Conservation (phyloP, 2,329 filamentous ascomycete species). For the Botryosphaeria agaves region DNA sequence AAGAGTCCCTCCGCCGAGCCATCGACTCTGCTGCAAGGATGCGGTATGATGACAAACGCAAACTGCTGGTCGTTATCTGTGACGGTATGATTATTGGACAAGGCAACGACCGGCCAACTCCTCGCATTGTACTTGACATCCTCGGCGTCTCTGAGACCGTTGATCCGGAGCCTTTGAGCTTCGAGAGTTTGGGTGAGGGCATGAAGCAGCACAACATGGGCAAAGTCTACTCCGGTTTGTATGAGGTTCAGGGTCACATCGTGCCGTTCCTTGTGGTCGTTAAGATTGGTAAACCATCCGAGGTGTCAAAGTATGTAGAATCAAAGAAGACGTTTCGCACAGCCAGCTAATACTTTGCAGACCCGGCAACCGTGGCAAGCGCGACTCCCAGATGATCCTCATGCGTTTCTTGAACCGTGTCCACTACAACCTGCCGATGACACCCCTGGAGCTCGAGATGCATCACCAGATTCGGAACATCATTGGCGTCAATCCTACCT, state of each 20-base stretch:
- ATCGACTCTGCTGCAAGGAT: conserved; percentile 92
- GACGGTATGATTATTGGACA: conserved; percentile 99
- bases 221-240: conserved; percentile 93
- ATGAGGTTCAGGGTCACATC: conserved; percentile 95
- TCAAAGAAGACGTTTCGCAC: conserved; percentile 8
- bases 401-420: conserved; percentile 99
- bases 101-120: conserved; percentile 90
- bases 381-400: conserved; percentile 94
- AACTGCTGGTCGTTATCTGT: conserved; percentile 80
- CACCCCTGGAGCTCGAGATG: conserved; percentile 90
- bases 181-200: conserved; percentile 89
- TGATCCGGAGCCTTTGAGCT: conserved; percentile 89
- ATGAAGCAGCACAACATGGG: conserved; percentile 99
- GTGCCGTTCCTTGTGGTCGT: conserved; percentile 94
- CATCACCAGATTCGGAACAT: conserved; percentile 98
- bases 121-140: conserved; percentile 92
- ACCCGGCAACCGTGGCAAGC: conserved; percentile 94
- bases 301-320: conserved; percentile 34
- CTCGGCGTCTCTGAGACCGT: conserved; percentile 85
- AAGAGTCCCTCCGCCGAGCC: conserved; percentile 88
- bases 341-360: conserved; percentile 13
- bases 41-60: conserved; percentile 96
- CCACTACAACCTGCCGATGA: conserved; percentile 95
- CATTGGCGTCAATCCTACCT: conserved; percentile 94
- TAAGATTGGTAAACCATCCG: conserved; percentile 80